Conservation (phyloP, 2,329 filamentous ascomycete genomes). For the Aspergillus sp. region DNA sequence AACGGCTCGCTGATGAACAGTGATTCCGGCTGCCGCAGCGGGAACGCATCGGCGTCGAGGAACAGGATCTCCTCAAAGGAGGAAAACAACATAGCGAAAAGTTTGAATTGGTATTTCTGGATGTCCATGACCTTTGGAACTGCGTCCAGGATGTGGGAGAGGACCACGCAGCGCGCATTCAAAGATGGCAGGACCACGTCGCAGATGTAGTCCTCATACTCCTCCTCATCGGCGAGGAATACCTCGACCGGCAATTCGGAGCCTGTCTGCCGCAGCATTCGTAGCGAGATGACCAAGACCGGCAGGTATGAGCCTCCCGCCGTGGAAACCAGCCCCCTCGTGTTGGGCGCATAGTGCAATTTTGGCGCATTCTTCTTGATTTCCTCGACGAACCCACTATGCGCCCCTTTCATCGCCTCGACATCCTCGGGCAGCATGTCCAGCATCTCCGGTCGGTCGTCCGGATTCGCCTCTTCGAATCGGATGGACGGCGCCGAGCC, state of each 20-base stretch:
- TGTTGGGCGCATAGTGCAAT: slow-evolving; percentile 35
- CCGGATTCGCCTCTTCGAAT: slow-evolving; percentile 27
- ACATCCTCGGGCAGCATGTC: slow-evolving; percentile 30
- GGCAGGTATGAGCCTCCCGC: slow-evolving; percentile 46
- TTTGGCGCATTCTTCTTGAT: slow-evolving; percentile 26
- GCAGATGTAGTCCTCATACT: slow-evolving; percentile 46
- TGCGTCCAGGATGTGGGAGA: slow-evolving; percentile 43
- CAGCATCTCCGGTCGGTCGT: slow-evolving; percentile 32
- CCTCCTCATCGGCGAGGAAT: slow-evolving; percentile 41
- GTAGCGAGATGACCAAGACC: slow-evolving; percentile 45
- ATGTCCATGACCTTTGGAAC: slow-evolving; percentile 32
- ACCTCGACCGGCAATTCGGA: slow-evolving; percentile 48
- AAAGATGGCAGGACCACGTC: slow-evolving; percentile 43
- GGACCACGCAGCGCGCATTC: slow-evolving; percentile 45
- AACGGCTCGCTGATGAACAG: slow-evolving; percentile 47
- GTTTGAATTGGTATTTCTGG: slow-evolving; percentile 49
- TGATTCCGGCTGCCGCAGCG: slow-evolving; percentile 41
- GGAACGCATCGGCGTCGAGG: slow-evolving; percentile 50
- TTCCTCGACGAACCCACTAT: slow-evolving; percentile 34
- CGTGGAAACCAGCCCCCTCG: slow-evolving; percentile 48
- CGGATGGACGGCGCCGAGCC: slow-evolving; percentile 26
- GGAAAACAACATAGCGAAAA: slow-evolving; percentile 50
- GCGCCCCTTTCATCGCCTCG: slow-evolving; percentile 32
- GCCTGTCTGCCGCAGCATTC: slow-evolving; percentile 46
- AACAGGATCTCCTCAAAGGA: slow-evolving; percentile 52